Evolutionary conservation across 148 eudicot species (phyloP).

Genomic region (Diospyros lotus): DNA sequence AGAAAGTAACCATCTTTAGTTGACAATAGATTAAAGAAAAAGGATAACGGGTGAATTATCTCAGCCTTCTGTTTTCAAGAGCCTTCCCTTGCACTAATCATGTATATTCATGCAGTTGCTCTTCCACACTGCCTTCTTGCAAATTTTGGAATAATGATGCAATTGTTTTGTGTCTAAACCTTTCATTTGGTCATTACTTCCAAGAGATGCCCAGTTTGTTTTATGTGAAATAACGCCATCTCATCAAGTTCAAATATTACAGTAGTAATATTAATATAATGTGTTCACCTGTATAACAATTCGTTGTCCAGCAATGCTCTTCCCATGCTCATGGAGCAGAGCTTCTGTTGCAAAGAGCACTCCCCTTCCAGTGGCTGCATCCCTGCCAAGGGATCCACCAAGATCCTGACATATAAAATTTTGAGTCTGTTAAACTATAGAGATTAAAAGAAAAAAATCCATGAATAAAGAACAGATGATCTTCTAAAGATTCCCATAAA

Average conservation of each 20-base stretch:
- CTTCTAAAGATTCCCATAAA: not conserved
- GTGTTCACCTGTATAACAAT: constrained; percentile 73
- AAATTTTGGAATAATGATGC: not conserved
- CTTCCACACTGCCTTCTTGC: not conserved
- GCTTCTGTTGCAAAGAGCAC: constrained; percentile 93
- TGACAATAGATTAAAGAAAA: not conserved
- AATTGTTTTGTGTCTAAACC: not conserved
- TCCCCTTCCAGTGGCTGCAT: constrained; percentile 98
- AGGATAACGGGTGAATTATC: not conserved
- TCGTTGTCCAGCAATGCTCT: constrained; percentile 85
- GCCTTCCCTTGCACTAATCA: not conserved
- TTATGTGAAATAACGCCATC: not conserved
- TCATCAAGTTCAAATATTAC: not conserved
- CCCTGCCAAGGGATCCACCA: constrained; percentile 98
- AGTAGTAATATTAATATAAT: not conserved
- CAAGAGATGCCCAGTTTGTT: not conserved
- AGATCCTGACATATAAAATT: constrained; percentile 57
- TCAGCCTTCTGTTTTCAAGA: not conserved
- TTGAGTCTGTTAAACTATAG: not conserved
- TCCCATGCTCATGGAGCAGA: constrained; percentile 75
- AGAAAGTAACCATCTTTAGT: constrained; percentile 1
- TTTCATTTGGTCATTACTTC: not conserved
- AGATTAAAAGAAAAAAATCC: not conserved
- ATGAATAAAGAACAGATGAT: not conserved
- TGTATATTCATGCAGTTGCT: not conserved